Evolutionary conservation across 768 basidiomycete genomes (phyloP).

Genomic region (Hericium coralloides): DNA sequence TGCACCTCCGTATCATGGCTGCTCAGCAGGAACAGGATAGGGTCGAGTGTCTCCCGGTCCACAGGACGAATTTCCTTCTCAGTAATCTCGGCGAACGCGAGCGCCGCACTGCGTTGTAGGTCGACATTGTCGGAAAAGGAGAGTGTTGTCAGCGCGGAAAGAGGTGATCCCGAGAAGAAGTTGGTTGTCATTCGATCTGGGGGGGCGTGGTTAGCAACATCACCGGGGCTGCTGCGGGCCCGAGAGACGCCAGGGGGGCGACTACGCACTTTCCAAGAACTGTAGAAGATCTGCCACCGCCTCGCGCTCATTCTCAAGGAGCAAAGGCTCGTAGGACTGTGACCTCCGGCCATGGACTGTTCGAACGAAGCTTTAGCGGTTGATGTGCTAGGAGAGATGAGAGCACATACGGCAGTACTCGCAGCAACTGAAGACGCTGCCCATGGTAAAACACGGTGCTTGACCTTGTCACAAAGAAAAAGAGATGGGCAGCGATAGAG

Average conservation of each 20-base stretch:
- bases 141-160: constrained; percentile 89
- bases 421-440: constrained; percentile 73
- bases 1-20: constrained; percentile 99
- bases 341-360: constrained; percentile 76
- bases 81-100: constrained; percentile 98
- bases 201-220: not conserved
- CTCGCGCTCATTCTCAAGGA: constrained; percentile 91
- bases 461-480: constrained; percentile 1
- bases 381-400: not conserved
- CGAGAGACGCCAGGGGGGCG: not conserved
- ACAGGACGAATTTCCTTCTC: constrained; percentile 99
- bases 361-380: constrained; percentile 1
- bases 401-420: constrained; percentile 65
- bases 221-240: no score
- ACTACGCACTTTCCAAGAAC: constrained; percentile 85
- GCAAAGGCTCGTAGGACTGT: constrained; percentile 78
- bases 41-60: constrained; percentile 94
- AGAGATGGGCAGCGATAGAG: constrained; percentile 4
- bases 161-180: constrained; percentile 92
- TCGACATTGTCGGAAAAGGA: constrained; percentile 99
- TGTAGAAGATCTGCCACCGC: constrained; percentile 96
- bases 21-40: constrained; percentile 92
- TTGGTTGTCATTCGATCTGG: constrained; percentile 97
- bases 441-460: constrained; percentile 36
- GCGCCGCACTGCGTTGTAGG: constrained; percentile 92